phyloP scores from a whole-genome alignment of 495 filamentous ascomycete species.

The Podospora pseudoanserina region DNA sequence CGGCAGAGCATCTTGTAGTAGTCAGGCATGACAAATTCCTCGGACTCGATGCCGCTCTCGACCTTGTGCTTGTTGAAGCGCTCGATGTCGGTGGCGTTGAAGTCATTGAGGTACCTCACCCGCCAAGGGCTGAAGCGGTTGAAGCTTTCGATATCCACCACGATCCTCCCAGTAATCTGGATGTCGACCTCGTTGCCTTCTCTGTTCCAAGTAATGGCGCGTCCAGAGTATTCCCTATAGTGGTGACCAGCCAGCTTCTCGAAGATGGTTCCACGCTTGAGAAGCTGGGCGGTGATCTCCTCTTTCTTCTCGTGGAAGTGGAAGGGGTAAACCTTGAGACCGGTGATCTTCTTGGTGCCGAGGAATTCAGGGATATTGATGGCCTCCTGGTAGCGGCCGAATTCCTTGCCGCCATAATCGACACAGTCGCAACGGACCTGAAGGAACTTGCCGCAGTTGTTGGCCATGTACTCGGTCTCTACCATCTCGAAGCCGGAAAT shows the following conservation, averaged over 20 bases:
- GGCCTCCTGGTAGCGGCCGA: slow-evolving; percentile 45
- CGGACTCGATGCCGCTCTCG: slow-evolving; percentile 14
- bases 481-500: slow-evolving; percentile 35
- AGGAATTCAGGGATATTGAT: slow-evolving; percentile 49
- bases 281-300: slow-evolving; percentile 37
- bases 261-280: slow-evolving; percentile 48
- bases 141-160: slow-evolving; percentile 37
- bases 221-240: slow-evolving; percentile 53
- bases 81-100: slow-evolving; percentile 31
- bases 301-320: slow-evolving; percentile 50
- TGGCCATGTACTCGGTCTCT: slow-evolving; percentile 30
- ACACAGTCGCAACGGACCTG: slow-evolving; percentile 45
- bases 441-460: slow-evolving; percentile 42
- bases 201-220: slow-evolving; percentile 35
- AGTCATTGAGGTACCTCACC: slow-evolving; percentile 29
- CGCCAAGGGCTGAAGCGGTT: slow-evolving; percentile 34
- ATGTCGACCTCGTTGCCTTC: slow-evolving; percentile 34
- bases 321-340: slow-evolving; percentile 55
- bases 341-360: slow-evolving; percentile 55
- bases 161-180: slow-evolving; percentile 32
- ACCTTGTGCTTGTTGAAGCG: slow-evolving; percentile 27
- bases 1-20: slow-evolving; percentile 43
- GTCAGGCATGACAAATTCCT: slow-evolving; percentile 30
- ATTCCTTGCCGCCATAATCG: slow-evolving; percentile 58
- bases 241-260: slow-evolving; percentile 56